A percentile compares a stretch with the other conserved stretches of the same genome.
Conservation (phyloP, 371 early-diverging fungal species). For the Saksenaea vasiformis region DNA sequence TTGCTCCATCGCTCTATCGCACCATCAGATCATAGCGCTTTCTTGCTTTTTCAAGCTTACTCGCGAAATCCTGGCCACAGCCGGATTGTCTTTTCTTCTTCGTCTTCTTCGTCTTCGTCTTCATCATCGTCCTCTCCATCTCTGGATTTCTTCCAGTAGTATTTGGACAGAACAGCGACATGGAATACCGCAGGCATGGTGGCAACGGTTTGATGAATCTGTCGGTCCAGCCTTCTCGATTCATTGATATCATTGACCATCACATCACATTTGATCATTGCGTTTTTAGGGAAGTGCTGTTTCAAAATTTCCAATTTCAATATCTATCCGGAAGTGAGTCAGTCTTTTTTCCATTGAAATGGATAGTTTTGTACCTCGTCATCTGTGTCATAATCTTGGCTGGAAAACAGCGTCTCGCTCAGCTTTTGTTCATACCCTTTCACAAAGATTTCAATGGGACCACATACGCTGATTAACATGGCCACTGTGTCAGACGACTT, state of each 20-base stretch:
- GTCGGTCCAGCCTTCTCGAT: constrained; percentile 32
- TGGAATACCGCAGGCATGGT: constrained; percentile 19
- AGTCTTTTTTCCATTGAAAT: background rate
- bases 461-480: constrained; percentile 39
- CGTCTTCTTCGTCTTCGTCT: constrained; percentile 1
- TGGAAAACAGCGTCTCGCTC: constrained; percentile 19
- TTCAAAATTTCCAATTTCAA: constrained; percentile 34
- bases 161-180: constrained; percentile 26
- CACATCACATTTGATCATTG: constrained; percentile 38
- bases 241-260: constrained; percentile 43
- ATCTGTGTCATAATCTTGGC: constrained; percentile 28
- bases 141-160: constrained; percentile 28
- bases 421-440: constrained; percentile 31
- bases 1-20: constrained; percentile 9
- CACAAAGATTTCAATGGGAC: constrained; percentile 24
- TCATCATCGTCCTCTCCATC: constrained; percentile 20
- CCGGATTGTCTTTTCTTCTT: background rate
- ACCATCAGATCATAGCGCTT: background rate
- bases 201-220: constrained; percentile 22
- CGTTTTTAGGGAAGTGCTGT: constrained; percentile 29
- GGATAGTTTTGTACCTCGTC: constrained; percentile 15
- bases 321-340: background rate
- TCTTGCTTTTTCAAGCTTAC: constrained; percentile 1
- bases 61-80: background rate
- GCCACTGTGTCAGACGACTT: constrained; percentile 32